Conservation (phyloP, 2,329 filamentous ascomycete species). For the Monilinia fructigena region DNA sequence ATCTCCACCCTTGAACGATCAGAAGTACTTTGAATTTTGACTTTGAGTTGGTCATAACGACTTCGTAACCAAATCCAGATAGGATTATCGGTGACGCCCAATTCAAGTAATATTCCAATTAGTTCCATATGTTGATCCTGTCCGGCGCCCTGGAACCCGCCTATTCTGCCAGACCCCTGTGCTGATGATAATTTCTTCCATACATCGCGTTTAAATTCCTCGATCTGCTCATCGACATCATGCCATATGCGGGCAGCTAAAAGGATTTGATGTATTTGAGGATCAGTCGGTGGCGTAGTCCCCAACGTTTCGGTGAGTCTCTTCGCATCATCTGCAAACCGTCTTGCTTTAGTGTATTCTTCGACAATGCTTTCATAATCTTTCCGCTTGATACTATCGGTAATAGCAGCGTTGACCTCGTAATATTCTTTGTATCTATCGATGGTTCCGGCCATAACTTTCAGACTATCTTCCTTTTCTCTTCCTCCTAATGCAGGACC, state of each 20-base stretch:
- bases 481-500: conserved; percentile 87
- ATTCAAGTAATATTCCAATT: conserved; percentile 83
- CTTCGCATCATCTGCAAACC: conserved; percentile 75
- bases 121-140: conserved; percentile 89
- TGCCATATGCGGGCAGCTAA: conserved; percentile 93
- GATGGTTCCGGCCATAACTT: conserved; percentile 71
- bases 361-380: conserved; percentile 88
- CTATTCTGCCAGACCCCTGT: conserved; percentile 49
- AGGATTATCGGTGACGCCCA: conserved; percentile 92
- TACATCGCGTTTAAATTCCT: conserved; percentile 81
- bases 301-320: conserved; percentile 59
- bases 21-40: conserved; percentile 74
- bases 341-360: conserved; percentile 80
- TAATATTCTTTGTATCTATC: conserved; percentile 80
- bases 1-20: conserved; percentile 90
- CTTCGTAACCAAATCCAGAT: conserved; percentile 96
- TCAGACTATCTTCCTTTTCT: conserved; percentile 86
- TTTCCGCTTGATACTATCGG: conserved; percentile 83
- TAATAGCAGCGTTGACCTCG: conserved; percentile 73
- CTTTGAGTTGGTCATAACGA: conserved; percentile 84
- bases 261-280: conserved; percentile 81
- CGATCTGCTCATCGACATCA: conserved; percentile 84
- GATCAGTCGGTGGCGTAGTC: conserved; percentile 64
- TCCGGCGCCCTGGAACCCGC: conserved; percentile 39
- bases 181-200: conserved; percentile 78